Conservation (phyloP, 2,329 filamentous ascomycete species). For the Cadophora gregata region DNA sequence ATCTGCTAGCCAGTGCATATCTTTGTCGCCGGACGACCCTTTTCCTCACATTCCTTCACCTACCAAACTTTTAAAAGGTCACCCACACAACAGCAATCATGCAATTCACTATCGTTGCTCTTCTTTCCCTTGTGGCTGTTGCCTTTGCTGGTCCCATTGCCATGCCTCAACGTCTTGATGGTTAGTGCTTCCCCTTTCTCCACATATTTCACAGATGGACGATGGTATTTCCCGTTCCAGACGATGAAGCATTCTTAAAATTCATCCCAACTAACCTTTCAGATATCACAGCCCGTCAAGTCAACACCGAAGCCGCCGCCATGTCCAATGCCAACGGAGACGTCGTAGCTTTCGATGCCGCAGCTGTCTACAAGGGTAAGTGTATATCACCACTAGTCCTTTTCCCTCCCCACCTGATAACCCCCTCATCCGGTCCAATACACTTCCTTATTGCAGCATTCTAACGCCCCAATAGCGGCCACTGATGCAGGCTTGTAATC, state of each 20-base stretch:
- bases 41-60: conserved; percentile 21
- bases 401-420: neutral
- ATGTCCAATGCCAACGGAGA: conserved; percentile 39
- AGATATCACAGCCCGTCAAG: conserved; percentile 30
- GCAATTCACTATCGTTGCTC: conserved; percentile 41
- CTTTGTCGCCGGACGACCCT: conserved; percentile 43
- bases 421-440: no score
- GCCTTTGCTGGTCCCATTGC: conserved; percentile 37
- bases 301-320: conserved; percentile 32
- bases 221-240: neutral
- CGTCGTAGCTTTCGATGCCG: conserved; percentile 36
- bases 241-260: neutral
- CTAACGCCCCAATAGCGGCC: conserved; percentile 6
- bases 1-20: conserved; percentile 23
- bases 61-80: conserved; percentile 24
- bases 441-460: neutral
- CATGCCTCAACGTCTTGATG: conserved; percentile 32
- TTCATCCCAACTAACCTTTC: conserved; percentile 2
- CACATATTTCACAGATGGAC: neutral
- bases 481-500: conserved; percentile 14
- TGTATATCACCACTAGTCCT: neutral
- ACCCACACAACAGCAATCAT: conserved; percentile 35
- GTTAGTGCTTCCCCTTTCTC: conserved; percentile 27
- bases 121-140: conserved; percentile 40
- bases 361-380: conserved; percentile 36